A percentile compares a stretch with the other conserved stretches of the same genome.
These are phyloP conservation scores for Lagenidium giganteum DNA, from an alignment of 352 stramenopile species.

Conservation along the genomic window DNA sequence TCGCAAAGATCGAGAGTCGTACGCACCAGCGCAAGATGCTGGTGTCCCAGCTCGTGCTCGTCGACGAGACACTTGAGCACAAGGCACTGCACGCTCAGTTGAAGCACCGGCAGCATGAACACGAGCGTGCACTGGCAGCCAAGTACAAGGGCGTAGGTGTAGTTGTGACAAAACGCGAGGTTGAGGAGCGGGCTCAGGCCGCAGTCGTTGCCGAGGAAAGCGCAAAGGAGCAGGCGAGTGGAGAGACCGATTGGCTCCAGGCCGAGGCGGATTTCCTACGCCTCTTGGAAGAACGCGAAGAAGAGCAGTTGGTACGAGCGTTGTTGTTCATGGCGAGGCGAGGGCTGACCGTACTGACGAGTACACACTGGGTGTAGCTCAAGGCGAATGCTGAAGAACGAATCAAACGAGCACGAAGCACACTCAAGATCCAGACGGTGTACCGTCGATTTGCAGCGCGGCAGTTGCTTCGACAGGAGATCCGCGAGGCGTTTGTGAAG, in stretches of 20 bases:
- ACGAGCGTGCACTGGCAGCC: constrained; percentile 26
- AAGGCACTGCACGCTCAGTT: constrained; percentile 35
- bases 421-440: constrained; percentile 42
- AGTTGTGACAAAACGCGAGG: constrained; percentile 30
- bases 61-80: constrained; percentile 51
- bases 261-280: constrained; percentile 50
- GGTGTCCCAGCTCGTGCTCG: constrained; percentile 39
- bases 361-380: constrained; percentile 29
- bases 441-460: constrained; percentile 53
- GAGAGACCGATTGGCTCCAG: constrained; percentile 42
- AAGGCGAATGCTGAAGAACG: constrained; percentile 32
- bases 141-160: constrained; percentile 48
- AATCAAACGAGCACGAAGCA: constrained; percentile 30
- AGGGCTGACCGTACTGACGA: too few species aligned
- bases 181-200: constrained; percentile 45
- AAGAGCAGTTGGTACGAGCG: constrained; percentile 31
- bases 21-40: constrained; percentile 21
- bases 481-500: constrained; percentile 46
- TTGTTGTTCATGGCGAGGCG: constrained; percentile 3
- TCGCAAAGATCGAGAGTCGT: constrained; percentile 24
- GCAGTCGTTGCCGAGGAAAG: constrained; percentile 48
- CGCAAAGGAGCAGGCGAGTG: constrained; percentile 30
- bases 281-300: constrained; percentile 34
- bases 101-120: constrained; percentile 21
- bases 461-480: constrained; percentile 39